These are phyloP conservation scores for Colletotrichum scovillei DNA, from an alignment of 2,329 filamentous ascomycete genomes.

Conservation along the genomic window DNA sequence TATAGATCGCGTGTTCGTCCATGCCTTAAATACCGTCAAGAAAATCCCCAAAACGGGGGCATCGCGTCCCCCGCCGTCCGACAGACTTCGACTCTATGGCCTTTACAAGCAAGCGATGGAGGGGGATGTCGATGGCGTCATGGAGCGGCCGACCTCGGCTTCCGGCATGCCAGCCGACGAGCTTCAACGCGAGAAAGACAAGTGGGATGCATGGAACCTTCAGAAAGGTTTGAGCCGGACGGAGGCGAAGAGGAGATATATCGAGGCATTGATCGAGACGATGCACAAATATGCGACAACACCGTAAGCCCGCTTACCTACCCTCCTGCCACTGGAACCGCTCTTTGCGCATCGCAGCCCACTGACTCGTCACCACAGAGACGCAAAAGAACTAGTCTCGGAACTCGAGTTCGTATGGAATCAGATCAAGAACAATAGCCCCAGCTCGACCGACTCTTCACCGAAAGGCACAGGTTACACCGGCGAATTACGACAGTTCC, in stretches of 20 bases:
- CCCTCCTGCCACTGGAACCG: neutral
- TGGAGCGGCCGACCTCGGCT: slow-evolving; percentile 78
- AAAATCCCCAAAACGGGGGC: slow-evolving; percentile 95
- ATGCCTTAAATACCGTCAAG: slow-evolving; percentile 98
- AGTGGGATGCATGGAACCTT: slow-evolving; percentile 96
- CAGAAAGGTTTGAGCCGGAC: slow-evolving; percentile 87
- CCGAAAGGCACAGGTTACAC: slow-evolving; percentile 56
- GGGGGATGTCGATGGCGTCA: slow-evolving; percentile 93
- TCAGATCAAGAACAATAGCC: slow-evolving; percentile 89
- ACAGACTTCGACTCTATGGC: slow-evolving; percentile 93
- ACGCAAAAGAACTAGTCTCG: slow-evolving; percentile 86
- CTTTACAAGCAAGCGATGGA: slow-evolving; percentile 99
- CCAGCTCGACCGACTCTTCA: slow-evolving; percentile 70
- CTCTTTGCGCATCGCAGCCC: slow-evolving; percentile 1
- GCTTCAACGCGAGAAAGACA: slow-evolving; percentile 68
- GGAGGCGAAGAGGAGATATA: slow-evolving; percentile 93
- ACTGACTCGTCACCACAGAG: slow-evolving; percentile 54
- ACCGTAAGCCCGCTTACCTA: slow-evolving; percentile 61
- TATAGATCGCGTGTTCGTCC: slow-evolving; percentile 95
- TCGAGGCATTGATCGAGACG: slow-evolving; percentile 92
- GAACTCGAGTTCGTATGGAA: slow-evolving; percentile 99
- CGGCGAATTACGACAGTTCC: slow-evolving; percentile 56
- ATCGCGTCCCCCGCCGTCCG: slow-evolving; percentile 84
- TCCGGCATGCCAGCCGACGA: slow-evolving; percentile 63
- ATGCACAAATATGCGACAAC: slow-evolving; percentile 98